These are phyloP conservation scores for Colletotrichum lupini DNA, from an alignment of 2,329 filamentous ascomycete species.

Conservation along the genomic window DNA sequence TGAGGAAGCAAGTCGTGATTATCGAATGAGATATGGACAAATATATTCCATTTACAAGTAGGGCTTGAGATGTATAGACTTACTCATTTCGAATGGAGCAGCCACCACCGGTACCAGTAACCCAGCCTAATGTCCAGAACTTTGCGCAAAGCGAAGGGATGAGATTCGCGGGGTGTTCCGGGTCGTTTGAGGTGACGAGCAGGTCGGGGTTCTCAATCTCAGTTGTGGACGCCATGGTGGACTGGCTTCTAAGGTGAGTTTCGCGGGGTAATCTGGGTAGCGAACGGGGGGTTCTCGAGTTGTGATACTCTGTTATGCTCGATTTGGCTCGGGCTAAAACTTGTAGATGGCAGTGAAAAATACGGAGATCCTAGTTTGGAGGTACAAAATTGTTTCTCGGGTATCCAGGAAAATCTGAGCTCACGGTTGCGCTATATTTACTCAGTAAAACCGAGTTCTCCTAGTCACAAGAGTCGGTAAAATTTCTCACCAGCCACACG, in stretches of 20 bases:
- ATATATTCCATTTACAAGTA: neutral
- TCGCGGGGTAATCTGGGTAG: conserved; percentile 20
- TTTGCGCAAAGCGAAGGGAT: conserved; percentile 94
- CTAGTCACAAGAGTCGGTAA: conserved; percentile 21
- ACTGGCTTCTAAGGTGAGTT: conserved; percentile 9
- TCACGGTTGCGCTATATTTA: neutral
- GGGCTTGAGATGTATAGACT: neutral
- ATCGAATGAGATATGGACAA: conserved; percentile 5
- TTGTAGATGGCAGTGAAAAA: neutral
- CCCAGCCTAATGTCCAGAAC: conserved; percentile 97
- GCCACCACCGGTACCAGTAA: conserved; percentile 86
- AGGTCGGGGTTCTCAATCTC: conserved; percentile 52
- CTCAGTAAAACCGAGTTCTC: neutral
- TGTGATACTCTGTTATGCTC: neutral
- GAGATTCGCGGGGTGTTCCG: conserved; percentile 91
- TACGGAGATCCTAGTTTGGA: neutral
- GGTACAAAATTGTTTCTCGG: neutral
- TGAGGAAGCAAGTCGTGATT: conserved; percentile 4
- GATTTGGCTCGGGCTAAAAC: neutral
- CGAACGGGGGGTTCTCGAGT: neutral
- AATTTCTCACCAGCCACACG: conserved; percentile 26
- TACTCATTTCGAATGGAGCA: conserved; percentile 79
- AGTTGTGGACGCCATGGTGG: conserved; percentile 23
- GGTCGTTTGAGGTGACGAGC: conserved; percentile 73
- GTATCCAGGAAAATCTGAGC: neutral